These are phyloP conservation scores for Whalleya microplaca DNA, from an alignment of 2,329 filamentous ascomycete species.

Conservation along the genomic window DNA sequence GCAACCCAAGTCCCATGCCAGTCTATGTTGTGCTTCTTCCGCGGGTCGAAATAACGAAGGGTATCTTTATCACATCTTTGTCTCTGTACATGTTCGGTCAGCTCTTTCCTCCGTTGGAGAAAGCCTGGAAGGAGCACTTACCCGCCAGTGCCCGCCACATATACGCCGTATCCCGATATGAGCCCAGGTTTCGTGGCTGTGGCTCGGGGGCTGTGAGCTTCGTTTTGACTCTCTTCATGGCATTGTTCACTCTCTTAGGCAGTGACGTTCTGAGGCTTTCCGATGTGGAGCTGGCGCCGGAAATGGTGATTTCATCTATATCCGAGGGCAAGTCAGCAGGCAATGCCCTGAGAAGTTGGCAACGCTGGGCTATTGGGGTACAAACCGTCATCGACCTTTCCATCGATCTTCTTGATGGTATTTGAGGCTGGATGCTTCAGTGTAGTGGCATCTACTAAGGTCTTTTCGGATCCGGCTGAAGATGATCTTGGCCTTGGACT, in stretches of 20 bases:
- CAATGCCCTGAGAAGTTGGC: background rate
- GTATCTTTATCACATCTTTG: constrained; percentile 6
- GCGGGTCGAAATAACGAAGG: background rate
- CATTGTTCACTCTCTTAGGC: constrained; percentile 15
- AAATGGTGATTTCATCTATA: constrained; percentile 17
- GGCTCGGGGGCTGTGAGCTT: constrained; percentile 23
- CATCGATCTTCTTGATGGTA: background rate
- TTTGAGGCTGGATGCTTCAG: background rate
- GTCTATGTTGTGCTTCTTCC: background rate
- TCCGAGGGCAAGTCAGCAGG: background rate
- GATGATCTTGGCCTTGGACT: constrained; percentile 10
- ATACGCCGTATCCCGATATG: constrained; percentile 15
- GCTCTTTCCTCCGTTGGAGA: background rate
- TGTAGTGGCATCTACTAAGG: constrained; percentile 17
- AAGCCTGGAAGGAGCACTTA: background rate
- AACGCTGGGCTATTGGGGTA: background rate
- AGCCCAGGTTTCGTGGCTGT: constrained; percentile 10
- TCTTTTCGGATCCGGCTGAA: constrained; percentile 27
- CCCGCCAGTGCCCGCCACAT: constrained; percentile 24
- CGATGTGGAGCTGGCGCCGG: constrained; percentile 1
- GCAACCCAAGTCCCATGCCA: background rate
- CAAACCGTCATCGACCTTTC: constrained; percentile 19
- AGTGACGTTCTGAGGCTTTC: constrained; percentile 5
- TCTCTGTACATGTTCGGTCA: constrained; percentile 12
- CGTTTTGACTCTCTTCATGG: constrained; percentile 26